Base-by-base conservation (phyloP, 1,139 yeast genomes). In the Suhomyces bribrorum region DNA sequence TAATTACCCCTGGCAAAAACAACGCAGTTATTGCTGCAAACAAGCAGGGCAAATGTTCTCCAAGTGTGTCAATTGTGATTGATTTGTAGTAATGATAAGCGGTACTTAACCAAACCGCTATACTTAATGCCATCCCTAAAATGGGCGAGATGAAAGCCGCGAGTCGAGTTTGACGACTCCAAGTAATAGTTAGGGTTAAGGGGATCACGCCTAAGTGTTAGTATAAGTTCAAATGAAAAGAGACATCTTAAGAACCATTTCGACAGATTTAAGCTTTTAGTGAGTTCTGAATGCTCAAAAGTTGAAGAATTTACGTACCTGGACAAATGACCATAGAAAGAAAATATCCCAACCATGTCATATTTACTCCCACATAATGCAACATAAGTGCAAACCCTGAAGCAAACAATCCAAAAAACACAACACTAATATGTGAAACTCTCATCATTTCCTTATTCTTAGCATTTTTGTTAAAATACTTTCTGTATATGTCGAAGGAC, bases 291-390 rank as follows among this genome's bases (percentile, higher is more conserved):
- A n/a, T n/a, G n/a, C n/a, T n/a, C n/a, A n/a, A n/a, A n/a, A n/a
- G n/a, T n/a, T n/a, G n/a, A n/a, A n/a, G n/a, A n/a, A n/a, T n/a
- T n/a, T 28, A 28, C 31, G 14, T 28, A 26, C 59, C 68, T n/a
- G 68, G 67, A 46, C 69, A 61, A 25, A 63, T 64, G 14, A 64
- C 41, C 57, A 66, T 57, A 4, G 71, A 62, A 29, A 50, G 45
- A 45, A 66, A 65, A 40, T 65, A 64, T 2, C 66, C 62, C 36
- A 59, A 42, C 71, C 71, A 66, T 2, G 69, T 61, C 60, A 58
- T 50, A 45, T 53, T 56, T 7, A 57, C 57, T 5, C 63, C 64
- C 18, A 59, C 64, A 37, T 61, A 61, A 42, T 61, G 66, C 25
- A 62, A 48, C 64, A 61, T 61, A 6, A 61, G 50, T 5, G 62